These are phyloP conservation scores for Pythium plurisporium DNA, from an alignment of 352 stramenopile genomes.

Conservation along the genomic window DNA sequence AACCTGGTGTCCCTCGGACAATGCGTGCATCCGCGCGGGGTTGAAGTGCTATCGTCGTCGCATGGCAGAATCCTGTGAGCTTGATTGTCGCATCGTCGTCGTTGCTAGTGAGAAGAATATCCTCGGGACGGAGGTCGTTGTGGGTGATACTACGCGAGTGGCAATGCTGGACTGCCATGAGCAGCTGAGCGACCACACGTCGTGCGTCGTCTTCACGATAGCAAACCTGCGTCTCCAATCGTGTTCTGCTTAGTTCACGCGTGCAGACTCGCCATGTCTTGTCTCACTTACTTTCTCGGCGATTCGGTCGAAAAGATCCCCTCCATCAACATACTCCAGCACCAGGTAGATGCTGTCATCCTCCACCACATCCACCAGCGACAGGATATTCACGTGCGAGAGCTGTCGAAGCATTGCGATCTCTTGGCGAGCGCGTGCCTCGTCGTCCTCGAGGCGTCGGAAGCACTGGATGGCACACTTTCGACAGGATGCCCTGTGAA, in stretches of 20 bases:
- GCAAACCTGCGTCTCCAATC: background rate
- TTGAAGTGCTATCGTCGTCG: slow-evolving; percentile 48
- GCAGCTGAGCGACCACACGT: background rate
- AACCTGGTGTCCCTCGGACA: slow-evolving; percentile 85
- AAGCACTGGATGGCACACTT: background rate
- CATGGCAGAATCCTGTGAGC: slow-evolving; percentile 84
- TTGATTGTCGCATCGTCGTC: slow-evolving; percentile 70
- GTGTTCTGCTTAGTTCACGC: background rate
- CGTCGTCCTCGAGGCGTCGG: background rate
- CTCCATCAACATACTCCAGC: background rate
- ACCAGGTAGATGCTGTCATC: background rate
- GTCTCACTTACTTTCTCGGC: background rate
- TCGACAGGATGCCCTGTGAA: background rate
- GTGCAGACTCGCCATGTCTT: too few species aligned
- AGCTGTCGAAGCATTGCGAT: background rate
- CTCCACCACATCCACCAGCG: background rate
- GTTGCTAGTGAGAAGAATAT: slow-evolving; percentile 88
- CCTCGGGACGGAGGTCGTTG: slow-evolving; percentile 95
- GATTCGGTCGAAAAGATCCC: background rate
- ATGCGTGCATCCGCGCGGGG: too few species aligned
- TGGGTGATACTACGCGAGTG: slow-evolving; percentile 94
- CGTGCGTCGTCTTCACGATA: background rate
- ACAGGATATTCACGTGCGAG: background rate
- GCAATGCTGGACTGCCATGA: slow-evolving; percentile 86
- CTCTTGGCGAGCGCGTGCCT: background rate